phyloP scores from a whole-genome alignment of 345 rosid species.

The Boechera retrofracta region DNA sequence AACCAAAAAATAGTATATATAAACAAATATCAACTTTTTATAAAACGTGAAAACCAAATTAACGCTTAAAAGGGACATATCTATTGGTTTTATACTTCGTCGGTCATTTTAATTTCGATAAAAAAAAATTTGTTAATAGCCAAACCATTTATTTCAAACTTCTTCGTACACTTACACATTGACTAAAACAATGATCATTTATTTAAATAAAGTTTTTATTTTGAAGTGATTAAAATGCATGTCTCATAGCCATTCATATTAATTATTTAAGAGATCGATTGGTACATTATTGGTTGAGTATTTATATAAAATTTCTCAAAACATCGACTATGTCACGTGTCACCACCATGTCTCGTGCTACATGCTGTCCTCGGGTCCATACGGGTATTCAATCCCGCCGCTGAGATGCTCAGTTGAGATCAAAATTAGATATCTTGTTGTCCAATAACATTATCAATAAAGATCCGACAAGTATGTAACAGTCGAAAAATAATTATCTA shows the following conservation, averaged over 20 bases:
- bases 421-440: slow-evolving; percentile 42
- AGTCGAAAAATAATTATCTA: slow-evolving; percentile 3
- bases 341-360: slow-evolving; percentile 37
- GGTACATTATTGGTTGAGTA: slow-evolving; percentile 32
- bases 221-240: slow-evolving; percentile 9
- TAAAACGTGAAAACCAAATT: not conserved
- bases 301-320: not conserved
- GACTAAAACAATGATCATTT: not conserved
- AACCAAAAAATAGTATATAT: not conserved
- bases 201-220: not conserved
- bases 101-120: not conserved
- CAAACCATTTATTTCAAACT: not conserved
- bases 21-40: slow-evolving; percentile 15
- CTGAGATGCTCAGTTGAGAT: not conserved
- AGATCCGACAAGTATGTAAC: slow-evolving; percentile 44
- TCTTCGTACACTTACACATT: not conserved
- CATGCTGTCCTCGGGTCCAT: slow-evolving; percentile 43
- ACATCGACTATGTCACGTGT: slow-evolving; percentile 29
- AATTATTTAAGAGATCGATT: slow-evolving; percentile 4
- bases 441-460: slow-evolving; percentile 38
- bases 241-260: not conserved
- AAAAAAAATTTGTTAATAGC: not conserved
- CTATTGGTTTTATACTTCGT: not conserved
- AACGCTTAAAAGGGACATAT: not conserved
- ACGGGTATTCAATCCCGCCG: no score